Base-by-base conservation (phyloP, 2,329 filamentous ascomycete species). In the Parascedosporium putredinis region DNA sequence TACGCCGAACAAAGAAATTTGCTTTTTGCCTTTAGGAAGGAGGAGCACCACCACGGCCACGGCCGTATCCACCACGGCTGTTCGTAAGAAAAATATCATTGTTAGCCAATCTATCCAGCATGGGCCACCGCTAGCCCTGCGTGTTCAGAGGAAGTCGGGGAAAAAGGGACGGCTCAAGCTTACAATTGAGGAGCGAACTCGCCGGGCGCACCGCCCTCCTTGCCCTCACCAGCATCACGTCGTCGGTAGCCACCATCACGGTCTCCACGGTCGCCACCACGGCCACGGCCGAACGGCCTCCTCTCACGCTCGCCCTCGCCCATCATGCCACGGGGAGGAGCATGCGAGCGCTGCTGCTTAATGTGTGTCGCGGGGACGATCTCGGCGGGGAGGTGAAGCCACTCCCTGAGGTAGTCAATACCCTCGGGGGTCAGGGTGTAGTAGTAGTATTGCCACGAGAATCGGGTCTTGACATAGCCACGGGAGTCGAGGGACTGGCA, bases 361-460 rank as follows among this genome's bases (percentile, higher is more conserved):
- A 98, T 97, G 86, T 98, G 93, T 67, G 93, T 98, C 67, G 94
- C 89, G 64, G 93, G 93, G 62, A 98, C 93, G 69, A 98, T 96
- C 84, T 98, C 93, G 70, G 93, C 90, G 67, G 93, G 93, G 65
- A 98, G 86, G 78, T 98, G 93, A 65, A 98, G 90, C 93, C 93
- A 98, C 81, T 98, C 93, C 71, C 93, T 91, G 73, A 98, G 90
- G 83, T 98, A 98, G 80, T 97, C 91, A 72, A 98, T 91, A 77
- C 93, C 93, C 82, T 97, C 90, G 68, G 90, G 88, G 72, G 91
- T 96, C 75, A 98, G 85, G 75, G 93, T 96, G 85, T 98, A 98
- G 87, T 98, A 98, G 86, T 97, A 95, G 83, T 90, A 95, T 78
- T 95, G 89, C 89, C 89, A 95, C 61, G 89, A 95, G 86, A 98